Percentiles rank a stretch among this genome's conserved stretches.
phyloP scores from a whole-genome alignment of 257 asterid genomes.

The Rhazya stricta region DNA sequence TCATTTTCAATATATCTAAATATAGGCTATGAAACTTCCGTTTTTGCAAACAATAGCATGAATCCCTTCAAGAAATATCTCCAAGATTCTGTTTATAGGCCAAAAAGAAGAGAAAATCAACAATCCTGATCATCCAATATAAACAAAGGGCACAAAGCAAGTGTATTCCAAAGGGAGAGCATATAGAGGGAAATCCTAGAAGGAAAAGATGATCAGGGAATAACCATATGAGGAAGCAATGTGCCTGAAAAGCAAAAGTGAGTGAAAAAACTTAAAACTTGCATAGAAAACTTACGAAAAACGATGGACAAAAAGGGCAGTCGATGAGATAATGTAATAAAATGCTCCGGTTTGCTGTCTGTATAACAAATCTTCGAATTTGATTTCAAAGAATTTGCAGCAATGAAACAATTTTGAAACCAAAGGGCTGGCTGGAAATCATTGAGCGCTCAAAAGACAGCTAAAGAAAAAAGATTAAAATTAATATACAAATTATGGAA shows the following conservation, averaged over 20 bases:
- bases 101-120: slow-evolving; percentile 15
- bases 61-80: slow-evolving; percentile 31
- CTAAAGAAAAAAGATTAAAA: slow-evolving; percentile 5
- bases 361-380: slow-evolving; percentile 5
- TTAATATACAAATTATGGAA: neutral
- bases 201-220: slow-evolving; percentile 25
- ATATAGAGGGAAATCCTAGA: slow-evolving; percentile 7
- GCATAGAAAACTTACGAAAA: slow-evolving; percentile 36
- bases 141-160: slow-evolving; percentile 23
- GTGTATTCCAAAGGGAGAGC: slow-evolving; percentile 21
- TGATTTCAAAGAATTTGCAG: neutral
- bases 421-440: slow-evolving; percentile 15
- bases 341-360: slow-evolving; percentile 15
- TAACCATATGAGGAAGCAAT: slow-evolving; percentile 34
- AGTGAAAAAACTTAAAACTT: slow-evolving; percentile 23
- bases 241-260: slow-evolving; percentile 23
- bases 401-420: neutral
- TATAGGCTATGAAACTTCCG: slow-evolving; percentile 35
- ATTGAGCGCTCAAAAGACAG: slow-evolving; percentile 23
- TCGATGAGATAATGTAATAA: slow-evolving; percentile 15
- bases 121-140: slow-evolving; percentile 16
- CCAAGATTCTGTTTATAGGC: slow-evolving; percentile 35
- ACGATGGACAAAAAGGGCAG: slow-evolving; percentile 33
- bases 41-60: slow-evolving; percentile 37
- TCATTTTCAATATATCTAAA: slow-evolving; percentile 37